Evolutionary conservation across 441 rosid species (phyloP), one percentile per base, ranked within the genome.

Genomic region (Euphorbia schlechtendalii): DNA sequence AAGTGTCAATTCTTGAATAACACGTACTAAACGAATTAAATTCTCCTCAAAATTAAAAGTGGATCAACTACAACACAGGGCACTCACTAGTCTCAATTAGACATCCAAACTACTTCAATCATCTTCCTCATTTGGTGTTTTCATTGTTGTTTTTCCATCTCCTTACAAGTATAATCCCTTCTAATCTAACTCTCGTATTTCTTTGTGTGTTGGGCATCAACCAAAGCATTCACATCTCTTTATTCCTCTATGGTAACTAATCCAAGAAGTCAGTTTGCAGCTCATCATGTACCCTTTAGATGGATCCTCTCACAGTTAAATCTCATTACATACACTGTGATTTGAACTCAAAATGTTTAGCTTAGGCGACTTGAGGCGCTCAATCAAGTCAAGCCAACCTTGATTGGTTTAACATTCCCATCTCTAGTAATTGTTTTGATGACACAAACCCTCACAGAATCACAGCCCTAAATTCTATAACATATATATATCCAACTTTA

Each of bases 121-220:
- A 13, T 20, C 41, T 24, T 10, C 36, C 48, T 64, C 40, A 34
- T 4, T 48, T 22, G 52, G 15, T 64, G 9, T 32, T 32, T 53
- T 17, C 40, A 53, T 18, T 10, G 21, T 8, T 54, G n/a, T 11
- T 9, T 1, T 48, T 55, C 36, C 53, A 25, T 54, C 57, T 43
- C 52, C 38, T 3, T 21, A 10, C 41, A 17, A 55, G 32, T 55
- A 30, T 28, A 25, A 55, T 17, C 18, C 1, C 32, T 65, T 20
- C 61, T 65, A 17, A 52, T 40, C 28, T 40, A 63, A 36, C 13
- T 59, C 36, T 61, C 5, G 14, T 40, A 53, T 54, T 63, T 38
- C 10, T 45, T 22, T 17, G 25, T n/a, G 52, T 17, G 21, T 40
- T 9, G 40, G 9, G 15, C 58, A 15, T 32, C 21, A 13, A 63